Evolutionary conservation across 78 protist genomes (phyloP).

Genomic region (slime mould (Dictyostelium discoideum)): DNA sequence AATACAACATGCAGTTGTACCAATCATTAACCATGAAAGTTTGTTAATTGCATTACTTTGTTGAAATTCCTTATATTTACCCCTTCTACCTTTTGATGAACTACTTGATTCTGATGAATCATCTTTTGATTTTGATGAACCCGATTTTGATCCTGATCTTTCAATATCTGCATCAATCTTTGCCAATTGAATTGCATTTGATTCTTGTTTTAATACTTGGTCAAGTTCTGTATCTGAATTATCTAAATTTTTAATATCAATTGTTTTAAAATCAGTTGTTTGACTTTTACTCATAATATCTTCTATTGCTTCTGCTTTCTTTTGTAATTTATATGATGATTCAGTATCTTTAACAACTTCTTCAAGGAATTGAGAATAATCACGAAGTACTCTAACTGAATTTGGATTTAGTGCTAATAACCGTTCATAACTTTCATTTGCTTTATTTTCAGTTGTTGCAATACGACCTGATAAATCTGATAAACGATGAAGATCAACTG

Average conservation of each 20-base stretch:
- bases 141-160: neutral
- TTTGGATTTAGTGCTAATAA: constrained; percentile 52
- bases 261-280: constrained; percentile 5
- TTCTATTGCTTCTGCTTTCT: constrained; percentile 67
- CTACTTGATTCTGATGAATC: neutral
- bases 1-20: neutral
- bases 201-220: neutral
- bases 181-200: neutral
- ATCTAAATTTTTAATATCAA: neutral
- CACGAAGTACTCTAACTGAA: constrained; percentile 65
- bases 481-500: constrained; percentile 54
- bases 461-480: constrained; percentile 54
- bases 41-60: constrained; percentile 51
- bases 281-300: constrained; percentile 49
- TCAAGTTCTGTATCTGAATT: neutral
- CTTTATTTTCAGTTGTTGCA: constrained; percentile 46
- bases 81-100: constrained; percentile 6
- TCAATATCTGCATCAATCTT: constrained; percentile 11
- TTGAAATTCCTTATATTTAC: constrained; percentile 24
- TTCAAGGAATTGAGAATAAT: constrained; percentile 67
- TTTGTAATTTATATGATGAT: constrained; percentile 1
- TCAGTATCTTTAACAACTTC: constrained; percentile 66
- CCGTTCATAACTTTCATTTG: constrained; percentile 60
- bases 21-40: constrained; percentile 32
- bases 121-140: constrained; percentile 12